Conservation (phyloP, 2,329 filamentous ascomycete species). For the Sporothrix humicola region DNA sequence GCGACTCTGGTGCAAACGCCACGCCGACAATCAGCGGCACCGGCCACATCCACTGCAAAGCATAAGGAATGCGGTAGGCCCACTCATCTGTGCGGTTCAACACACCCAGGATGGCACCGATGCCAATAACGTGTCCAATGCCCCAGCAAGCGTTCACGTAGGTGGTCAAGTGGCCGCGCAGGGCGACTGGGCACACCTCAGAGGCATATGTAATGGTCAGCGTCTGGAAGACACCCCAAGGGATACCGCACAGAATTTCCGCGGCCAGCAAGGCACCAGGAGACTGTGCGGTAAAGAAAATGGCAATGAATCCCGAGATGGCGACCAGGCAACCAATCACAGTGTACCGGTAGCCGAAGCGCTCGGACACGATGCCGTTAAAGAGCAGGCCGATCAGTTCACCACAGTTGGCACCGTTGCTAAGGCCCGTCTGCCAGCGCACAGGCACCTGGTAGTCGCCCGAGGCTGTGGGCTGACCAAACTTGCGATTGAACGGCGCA, state of each 20-base stretch:
- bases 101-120: conserved; percentile 74
- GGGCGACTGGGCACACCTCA: conserved; percentile 73
- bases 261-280: conserved; percentile 64
- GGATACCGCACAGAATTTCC: conserved; percentile 65
- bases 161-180: conserved; percentile 73
- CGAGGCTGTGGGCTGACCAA: conserved; percentile 55
- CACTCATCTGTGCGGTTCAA: conserved; percentile 65
- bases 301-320: conserved; percentile 63
- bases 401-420: conserved; percentile 61
- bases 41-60: conserved; percentile 78
- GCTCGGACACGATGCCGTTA: conserved; percentile 69
- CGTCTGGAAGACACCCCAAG: conserved; percentile 50
- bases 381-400: conserved; percentile 70
- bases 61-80: conserved; percentile 71
- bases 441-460: conserved; percentile 60
- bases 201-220: conserved; percentile 68
- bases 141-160: conserved; percentile 82
- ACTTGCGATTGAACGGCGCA: conserved; percentile 62
- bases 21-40: conserved; percentile 69
- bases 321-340: conserved; percentile 63
- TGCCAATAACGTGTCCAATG: conserved; percentile 75
- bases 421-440: conserved; percentile 67
- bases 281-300: conserved; percentile 69
- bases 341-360: conserved; percentile 70
- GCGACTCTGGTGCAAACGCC: conserved; percentile 71